Percentiles rank a stretch among this genome's conserved stretches.
phyloP scores from a whole-genome alignment of 768 basidiomycete species.

The Leccinum aurantiacum region DNA sequence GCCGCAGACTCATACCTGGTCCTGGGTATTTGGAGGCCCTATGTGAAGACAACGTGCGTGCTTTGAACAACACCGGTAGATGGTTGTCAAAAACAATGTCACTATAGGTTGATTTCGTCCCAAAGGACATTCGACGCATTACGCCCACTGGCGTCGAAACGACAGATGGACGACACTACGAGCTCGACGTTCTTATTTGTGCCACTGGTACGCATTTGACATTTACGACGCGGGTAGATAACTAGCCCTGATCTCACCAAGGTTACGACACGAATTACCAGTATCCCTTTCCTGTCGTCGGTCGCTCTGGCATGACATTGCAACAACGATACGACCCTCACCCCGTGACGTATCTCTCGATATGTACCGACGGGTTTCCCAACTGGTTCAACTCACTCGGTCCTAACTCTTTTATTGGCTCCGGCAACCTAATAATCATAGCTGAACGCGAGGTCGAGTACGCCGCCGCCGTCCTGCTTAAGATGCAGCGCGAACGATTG shows the following conservation, averaged over 20 bases:
- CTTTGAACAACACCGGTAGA: neutral
- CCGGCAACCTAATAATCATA: slow-evolving; percentile 53
- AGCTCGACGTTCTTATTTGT: slow-evolving; percentile 61
- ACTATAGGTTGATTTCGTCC: slow-evolving; percentile 44
- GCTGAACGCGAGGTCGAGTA: slow-evolving; percentile 57
- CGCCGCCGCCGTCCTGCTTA: slow-evolving; percentile 42
- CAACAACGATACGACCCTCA: slow-evolving; percentile 55
- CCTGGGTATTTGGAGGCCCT: slow-evolving; percentile 69
- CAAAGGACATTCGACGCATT: slow-evolving; percentile 48
- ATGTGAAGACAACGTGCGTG: slow-evolving; percentile 52
- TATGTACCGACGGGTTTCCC: slow-evolving; percentile 65
- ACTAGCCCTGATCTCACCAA: neutral
- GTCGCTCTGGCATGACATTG: slow-evolving; percentile 52
- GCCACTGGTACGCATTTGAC: slow-evolving; percentile 45
- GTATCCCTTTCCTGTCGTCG: slow-evolving; percentile 52
- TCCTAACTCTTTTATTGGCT: slow-evolving; percentile 55
- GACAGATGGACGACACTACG: slow-evolving; percentile 50
- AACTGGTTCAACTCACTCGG: slow-evolving; percentile 62
- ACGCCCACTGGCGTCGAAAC: slow-evolving; percentile 59
- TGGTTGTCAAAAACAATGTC: neutral
- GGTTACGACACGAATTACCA: slow-evolving; percentile 49
- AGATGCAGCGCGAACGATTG: slow-evolving; percentile 61
- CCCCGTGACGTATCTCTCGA: slow-evolving; percentile 56
- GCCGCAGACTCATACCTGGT: slow-evolving; percentile 65
- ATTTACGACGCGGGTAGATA: neutral